A percentile compares a stretch with the other conserved stretches of the same genome.
These are phyloP conservation scores for Collybia sordida DNA, from an alignment of 768 basidiomycete genomes.

Conservation along the genomic window DNA sequence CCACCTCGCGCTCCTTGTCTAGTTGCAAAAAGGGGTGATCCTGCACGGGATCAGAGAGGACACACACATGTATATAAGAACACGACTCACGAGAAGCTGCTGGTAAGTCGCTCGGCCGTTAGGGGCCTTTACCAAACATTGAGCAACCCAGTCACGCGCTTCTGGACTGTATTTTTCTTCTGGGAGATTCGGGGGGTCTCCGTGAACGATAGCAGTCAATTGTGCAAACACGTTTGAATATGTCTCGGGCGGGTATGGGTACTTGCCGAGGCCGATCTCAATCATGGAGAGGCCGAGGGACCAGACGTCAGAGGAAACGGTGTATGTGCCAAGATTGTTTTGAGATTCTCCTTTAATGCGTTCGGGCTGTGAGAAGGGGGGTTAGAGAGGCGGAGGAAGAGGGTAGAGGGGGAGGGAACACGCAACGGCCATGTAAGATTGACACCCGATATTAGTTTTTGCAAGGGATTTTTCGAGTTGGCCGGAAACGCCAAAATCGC, in stretches of 20 bases:
- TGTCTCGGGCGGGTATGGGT: slow-evolving; percentile 97
- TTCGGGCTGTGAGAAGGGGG: slow-evolving; percentile 64
- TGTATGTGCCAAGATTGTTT: slow-evolving; percentile 85
- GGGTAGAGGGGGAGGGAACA: slow-evolving; percentile 1
- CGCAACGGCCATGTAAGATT: slow-evolving; percentile 96
- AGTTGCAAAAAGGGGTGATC: slow-evolving; percentile 77
- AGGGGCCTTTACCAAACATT: slow-evolving; percentile 82
- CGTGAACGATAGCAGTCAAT: slow-evolving; percentile 92
- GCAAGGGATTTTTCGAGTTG: slow-evolving; percentile 95
- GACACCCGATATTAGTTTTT: slow-evolving; percentile 98
- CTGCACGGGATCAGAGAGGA: slow-evolving; percentile 26
- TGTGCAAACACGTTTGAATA: slow-evolving; percentile 98
- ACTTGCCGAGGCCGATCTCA: slow-evolving; percentile 86
- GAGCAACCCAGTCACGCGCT: slow-evolving; percentile 81
- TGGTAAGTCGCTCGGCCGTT: slow-evolving; percentile 78
- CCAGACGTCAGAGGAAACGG: slow-evolving; percentile 97
- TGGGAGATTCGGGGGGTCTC: slow-evolving; percentile 87
- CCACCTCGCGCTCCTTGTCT: slow-evolving; percentile 61
- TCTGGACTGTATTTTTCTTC: slow-evolving; percentile 60
- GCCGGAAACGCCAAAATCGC: slow-evolving; percentile 98
- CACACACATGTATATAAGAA: background rate
- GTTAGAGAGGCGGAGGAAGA: background rate
- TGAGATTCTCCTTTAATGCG: slow-evolving; percentile 94
- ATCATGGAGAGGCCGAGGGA: slow-evolving; percentile 93
- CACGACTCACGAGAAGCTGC: slow-evolving; percentile 64